Percentiles rank a stretch among this genome's conserved stretches.
Conservation (phyloP, 495 filamentous ascomycete species). For the Aspergillus cavernicola region DNA sequence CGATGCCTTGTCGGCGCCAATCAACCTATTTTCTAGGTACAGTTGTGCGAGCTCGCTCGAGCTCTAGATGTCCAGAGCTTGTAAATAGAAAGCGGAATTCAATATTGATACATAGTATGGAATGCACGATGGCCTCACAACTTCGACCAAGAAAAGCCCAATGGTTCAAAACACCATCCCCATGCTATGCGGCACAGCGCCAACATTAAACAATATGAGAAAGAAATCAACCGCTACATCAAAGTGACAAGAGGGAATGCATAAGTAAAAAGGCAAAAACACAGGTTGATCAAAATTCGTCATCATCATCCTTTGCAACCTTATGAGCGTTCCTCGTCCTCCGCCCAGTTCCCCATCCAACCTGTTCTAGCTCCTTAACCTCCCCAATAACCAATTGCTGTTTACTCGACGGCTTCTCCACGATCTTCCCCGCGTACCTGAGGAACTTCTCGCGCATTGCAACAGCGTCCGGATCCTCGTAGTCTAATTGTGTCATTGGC, state of each 20-base stretch:
- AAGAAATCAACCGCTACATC: too few species aligned
- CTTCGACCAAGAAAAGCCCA: neutral
- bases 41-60: too few species aligned
- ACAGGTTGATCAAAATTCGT: conserved; percentile 11
- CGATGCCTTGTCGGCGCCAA: too few species aligned
- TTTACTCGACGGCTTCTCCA: conserved; percentile 24
- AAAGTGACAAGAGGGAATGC: neutral
- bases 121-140: neutral
- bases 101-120: too few species aligned
- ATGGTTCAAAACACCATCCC: neutral
- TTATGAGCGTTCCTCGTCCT: conserved; percentile 38
- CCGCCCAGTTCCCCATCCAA: conserved; percentile 34
- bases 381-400: conserved; percentile 26
- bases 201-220: neutral
- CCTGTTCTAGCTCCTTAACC: conserved; percentile 33
- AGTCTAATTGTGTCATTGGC: conserved; percentile 52
- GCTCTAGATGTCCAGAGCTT: too few species aligned
- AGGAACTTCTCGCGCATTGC: conserved; percentile 48
- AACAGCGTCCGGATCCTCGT: conserved; percentile 49
- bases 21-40: too few species aligned
- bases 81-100: too few species aligned
- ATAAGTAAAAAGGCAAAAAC: neutral
- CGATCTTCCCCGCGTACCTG: conserved; percentile 37
- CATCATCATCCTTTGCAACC: conserved; percentile 23
- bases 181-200: neutral